Evolutionary conservation across 148 eudicot species (phyloP).

Genomic region (Chenopodium suecicum): DNA sequence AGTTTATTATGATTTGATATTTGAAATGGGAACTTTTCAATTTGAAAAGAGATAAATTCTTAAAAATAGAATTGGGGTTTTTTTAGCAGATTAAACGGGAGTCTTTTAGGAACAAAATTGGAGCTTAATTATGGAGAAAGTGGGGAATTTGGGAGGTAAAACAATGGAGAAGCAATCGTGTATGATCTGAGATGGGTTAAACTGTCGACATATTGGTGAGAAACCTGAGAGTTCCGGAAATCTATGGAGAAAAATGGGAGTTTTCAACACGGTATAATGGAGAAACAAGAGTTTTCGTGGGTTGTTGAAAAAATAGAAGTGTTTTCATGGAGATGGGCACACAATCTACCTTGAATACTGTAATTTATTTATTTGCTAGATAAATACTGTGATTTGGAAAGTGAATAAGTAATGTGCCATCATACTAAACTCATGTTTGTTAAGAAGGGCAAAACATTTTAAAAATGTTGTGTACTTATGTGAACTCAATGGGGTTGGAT

Average conservation of each 20-base stretch:
- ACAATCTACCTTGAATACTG: too few species aligned
- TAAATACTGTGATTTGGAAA: too few species aligned
- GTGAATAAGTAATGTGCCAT: too few species aligned
- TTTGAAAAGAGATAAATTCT: neutral
- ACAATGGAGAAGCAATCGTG: conserved; percentile 30
- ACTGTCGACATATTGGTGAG: conserved; percentile 7
- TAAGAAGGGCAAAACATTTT: too few species aligned
- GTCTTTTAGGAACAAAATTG: conserved; percentile 11
- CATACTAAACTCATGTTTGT: too few species aligned
- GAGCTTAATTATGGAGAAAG: conserved; percentile 34
- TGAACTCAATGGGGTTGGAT: too few species aligned
- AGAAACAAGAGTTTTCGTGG: conserved; percentile 59
- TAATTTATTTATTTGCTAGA: too few species aligned
- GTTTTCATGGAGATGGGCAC: conserved; percentile 56
- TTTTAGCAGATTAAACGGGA: conserved; percentile 1
- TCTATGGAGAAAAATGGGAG: conserved; percentile 36
- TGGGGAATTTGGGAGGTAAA: conserved; percentile 12
- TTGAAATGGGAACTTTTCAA: too few species aligned
- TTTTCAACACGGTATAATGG: conserved; percentile 36
- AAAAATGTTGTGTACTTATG: too few species aligned
- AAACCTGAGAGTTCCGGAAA: conserved; percentile 4
- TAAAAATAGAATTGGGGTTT: conserved; percentile 15
- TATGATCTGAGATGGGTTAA: conserved; percentile 4
- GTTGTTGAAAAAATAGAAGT: conserved; percentile 64
- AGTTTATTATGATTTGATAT: too few species aligned